Conservation (phyloP, 2,329 filamentous ascomycete species). For the Trichoderma aggressivum region DNA sequence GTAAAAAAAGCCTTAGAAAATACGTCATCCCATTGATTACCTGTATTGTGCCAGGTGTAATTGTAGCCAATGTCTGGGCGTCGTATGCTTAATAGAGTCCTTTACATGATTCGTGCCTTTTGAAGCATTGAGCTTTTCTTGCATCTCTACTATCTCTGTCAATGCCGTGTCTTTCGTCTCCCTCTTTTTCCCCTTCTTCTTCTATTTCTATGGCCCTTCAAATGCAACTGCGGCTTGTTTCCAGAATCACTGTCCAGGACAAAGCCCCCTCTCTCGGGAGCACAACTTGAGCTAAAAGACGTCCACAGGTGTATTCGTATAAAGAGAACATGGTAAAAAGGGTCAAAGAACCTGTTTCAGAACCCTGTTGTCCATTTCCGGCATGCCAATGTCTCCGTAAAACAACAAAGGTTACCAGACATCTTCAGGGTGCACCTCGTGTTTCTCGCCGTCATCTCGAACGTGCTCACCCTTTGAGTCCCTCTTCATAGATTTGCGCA, state of each 20-base stretch:
- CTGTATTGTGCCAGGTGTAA: not conserved
- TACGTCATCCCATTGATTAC: not conserved
- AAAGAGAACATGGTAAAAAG: not conserved
- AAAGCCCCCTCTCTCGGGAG: not conserved
- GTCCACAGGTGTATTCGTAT: not conserved
- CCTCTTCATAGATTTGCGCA: conserved; percentile 85
- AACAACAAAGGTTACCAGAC: conserved; percentile 60
- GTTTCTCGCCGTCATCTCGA: conserved; percentile 73
- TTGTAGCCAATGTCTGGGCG: not conserved
- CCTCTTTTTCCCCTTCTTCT: not conserved
- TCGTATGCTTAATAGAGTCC: not conserved
- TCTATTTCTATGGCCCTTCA: not conserved
- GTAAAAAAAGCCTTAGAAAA: not conserved
- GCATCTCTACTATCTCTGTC: not conserved
- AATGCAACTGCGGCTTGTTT: not conserved
- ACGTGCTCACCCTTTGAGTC: conserved; percentile 75
- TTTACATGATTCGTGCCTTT: not conserved
- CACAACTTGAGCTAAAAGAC: not conserved
- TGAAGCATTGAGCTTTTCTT: not conserved
- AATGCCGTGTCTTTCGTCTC: not conserved
- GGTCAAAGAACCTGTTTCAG: not conserved
- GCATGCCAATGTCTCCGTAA: not conserved
- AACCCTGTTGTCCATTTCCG: not conserved
- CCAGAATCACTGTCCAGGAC: not conserved
- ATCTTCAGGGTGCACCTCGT: conserved; percentile 75